Evolutionary conservation across 2,329 filamentous ascomycete species (phyloP).

Genomic region (Didymella exigua): DNA sequence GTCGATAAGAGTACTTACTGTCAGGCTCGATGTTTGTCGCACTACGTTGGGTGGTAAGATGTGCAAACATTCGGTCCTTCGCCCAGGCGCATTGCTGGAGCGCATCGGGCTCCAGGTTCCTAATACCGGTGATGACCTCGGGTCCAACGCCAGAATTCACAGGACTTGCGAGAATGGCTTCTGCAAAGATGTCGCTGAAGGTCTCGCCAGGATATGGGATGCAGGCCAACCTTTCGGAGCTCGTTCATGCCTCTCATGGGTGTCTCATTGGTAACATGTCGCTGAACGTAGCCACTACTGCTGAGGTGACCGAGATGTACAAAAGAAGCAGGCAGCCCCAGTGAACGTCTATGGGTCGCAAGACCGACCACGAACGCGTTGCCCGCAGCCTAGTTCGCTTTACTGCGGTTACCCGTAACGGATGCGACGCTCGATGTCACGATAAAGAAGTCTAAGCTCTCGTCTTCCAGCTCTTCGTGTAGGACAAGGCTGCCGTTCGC

Average conservation of each 20-base stretch:
- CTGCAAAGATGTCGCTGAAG: slow-evolving; percentile 18
- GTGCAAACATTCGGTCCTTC: not conserved
- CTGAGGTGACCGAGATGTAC: slow-evolving; percentile 60
- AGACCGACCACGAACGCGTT: slow-evolving; percentile 44
- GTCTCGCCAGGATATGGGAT: slow-evolving; percentile 17
- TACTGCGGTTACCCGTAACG: slow-evolving; percentile 39
- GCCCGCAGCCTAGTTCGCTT: slow-evolving; percentile 55
- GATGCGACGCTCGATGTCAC: slow-evolving; percentile 33
- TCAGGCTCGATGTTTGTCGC: not conserved
- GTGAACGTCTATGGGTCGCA: slow-evolving; percentile 17
- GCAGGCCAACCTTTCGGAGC: not conserved
- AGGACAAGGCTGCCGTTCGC: slow-evolving; percentile 14
- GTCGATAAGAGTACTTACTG: not conserved
- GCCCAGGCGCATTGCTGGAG: not conserved
- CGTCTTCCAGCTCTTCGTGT: slow-evolving; percentile 14
- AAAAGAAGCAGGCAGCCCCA: slow-evolving; percentile 44
- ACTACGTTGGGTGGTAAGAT: not conserved
- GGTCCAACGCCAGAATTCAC: slow-evolving; percentile 4
- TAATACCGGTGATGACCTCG: slow-evolving; percentile 19
- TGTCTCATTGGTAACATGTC: not conserved
- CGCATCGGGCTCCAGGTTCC: slow-evolving; percentile 1
- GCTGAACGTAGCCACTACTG: slow-evolving; percentile 46
- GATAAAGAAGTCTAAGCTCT: slow-evolving; percentile 34
- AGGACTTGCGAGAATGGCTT: slow-evolving; percentile 7
- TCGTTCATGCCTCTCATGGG: not conserved